phyloP scores from a whole-genome alignment of 106 monocot species.

The Dendrobium catenatum region DNA sequence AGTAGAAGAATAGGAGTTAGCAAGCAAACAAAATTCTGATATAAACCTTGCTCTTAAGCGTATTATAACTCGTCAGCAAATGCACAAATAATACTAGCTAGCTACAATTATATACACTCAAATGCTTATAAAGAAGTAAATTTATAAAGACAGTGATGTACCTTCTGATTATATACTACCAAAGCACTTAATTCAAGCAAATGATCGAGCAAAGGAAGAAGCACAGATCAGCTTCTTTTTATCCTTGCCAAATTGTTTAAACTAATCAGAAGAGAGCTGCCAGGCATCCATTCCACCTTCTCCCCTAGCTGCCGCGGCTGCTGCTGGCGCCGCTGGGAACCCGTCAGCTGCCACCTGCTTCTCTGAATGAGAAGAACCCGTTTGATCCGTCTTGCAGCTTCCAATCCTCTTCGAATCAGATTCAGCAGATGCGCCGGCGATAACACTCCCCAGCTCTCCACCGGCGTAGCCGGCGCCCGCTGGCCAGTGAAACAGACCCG shows the following conservation, averaged over 20 bases:
- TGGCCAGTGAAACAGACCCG: neutral
- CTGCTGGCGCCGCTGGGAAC: neutral
- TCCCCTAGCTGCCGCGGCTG: neutral
- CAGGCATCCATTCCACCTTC: neutral
- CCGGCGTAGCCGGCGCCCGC: neutral
- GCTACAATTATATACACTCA: neutral
- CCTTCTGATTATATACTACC: conserved; percentile 1
- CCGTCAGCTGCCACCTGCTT: neutral
- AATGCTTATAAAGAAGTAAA: neutral
- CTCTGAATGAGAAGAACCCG: neutral
- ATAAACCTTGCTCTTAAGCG: neutral
- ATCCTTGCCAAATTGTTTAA: too few species aligned
- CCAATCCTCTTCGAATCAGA: neutral
- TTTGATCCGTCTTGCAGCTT: neutral
- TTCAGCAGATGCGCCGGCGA: neutral
- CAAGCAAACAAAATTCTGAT: neutral
- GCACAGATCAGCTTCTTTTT: neutral
- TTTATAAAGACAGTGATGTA: neutral
- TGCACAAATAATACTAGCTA: too few species aligned
- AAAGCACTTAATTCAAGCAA: neutral
- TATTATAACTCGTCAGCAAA: too few species aligned
- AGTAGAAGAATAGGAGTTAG: neutral
- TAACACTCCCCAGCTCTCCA: neutral
- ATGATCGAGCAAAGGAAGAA: neutral
- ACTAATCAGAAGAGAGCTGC: conserved; percentile 8